Conservation (phyloP, 2,329 filamentous ascomycete genomes). For the Teratosphaeriaceae sp. region DNA sequence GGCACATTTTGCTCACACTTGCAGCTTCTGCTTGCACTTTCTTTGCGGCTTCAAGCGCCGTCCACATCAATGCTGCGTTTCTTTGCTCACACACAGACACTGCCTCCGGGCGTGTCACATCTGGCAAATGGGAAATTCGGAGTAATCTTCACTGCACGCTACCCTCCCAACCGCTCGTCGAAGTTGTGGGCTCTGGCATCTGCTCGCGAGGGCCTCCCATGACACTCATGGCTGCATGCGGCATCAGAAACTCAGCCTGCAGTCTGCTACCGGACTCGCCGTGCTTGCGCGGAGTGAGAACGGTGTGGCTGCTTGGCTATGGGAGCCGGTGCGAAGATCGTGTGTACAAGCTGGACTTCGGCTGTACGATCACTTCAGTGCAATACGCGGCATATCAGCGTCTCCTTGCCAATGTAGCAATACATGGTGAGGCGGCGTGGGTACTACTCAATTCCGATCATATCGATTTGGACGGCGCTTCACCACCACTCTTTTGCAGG, state of each 20-base stretch:
- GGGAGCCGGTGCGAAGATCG: slow-evolving; percentile 94
- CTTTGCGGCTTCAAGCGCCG: slow-evolving; percentile 64
- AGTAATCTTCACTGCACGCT: slow-evolving; percentile 70
- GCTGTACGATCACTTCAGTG: slow-evolving; percentile 66
- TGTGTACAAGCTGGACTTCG: slow-evolving; percentile 48
- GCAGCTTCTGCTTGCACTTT: slow-evolving; percentile 20
- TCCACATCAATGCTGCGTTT: slow-evolving; percentile 91
- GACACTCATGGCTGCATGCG: slow-evolving; percentile 72
- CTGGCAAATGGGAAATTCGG: slow-evolving; percentile 96
- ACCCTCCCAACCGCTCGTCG: slow-evolving; percentile 12
- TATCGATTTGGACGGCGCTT: slow-evolving; percentile 75
- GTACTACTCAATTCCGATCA: slow-evolving; percentile 91
- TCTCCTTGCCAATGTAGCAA: slow-evolving; percentile 25
- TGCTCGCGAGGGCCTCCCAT: slow-evolving; percentile 85
- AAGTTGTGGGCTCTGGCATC: slow-evolving; percentile 38
- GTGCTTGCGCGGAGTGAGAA: slow-evolving; percentile 1
- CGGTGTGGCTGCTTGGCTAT: slow-evolving; percentile 47
- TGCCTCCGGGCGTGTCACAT: slow-evolving; percentile 18
- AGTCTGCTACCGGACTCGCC: slow-evolving; percentile 10
- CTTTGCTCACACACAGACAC: slow-evolving; percentile 76
- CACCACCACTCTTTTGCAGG: slow-evolving; percentile 35
- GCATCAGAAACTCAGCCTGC: slow-evolving; percentile 77
- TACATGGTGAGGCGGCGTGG: slow-evolving; percentile 33
- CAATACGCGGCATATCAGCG: slow-evolving; percentile 79
- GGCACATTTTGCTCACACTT: background rate